phyloP scores from a whole-genome alignment of 495 filamentous ascomycete genomes.

The Daldinia vernicosa region DNA sequence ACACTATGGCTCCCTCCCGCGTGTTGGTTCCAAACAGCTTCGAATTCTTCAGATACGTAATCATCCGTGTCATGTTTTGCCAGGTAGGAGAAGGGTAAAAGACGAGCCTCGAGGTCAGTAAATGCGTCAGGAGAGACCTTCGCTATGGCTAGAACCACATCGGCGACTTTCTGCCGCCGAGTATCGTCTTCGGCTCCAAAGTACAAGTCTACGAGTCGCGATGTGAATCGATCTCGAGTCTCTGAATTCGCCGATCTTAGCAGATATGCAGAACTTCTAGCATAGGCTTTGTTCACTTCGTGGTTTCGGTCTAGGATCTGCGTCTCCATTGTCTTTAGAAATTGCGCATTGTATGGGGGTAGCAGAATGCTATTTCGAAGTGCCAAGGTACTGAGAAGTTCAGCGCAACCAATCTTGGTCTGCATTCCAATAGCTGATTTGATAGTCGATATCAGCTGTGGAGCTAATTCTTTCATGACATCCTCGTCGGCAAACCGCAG shows the following conservation, averaged over 20 bases:
- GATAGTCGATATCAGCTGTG: constrained; percentile 76
- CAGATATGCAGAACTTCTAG: constrained; percentile 84
- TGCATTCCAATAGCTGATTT: constrained; percentile 89
- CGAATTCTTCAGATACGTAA: constrained; percentile 76
- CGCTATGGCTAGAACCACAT: constrained; percentile 78
- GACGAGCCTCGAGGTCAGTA: constrained; percentile 72
- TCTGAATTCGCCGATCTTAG: constrained; percentile 76
- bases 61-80: constrained; percentile 85
- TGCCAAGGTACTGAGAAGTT: constrained; percentile 85
- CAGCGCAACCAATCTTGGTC: constrained; percentile 88
- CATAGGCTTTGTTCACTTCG: constrained; percentile 86
- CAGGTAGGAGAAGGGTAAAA: constrained; percentile 88
- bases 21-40: constrained; percentile 87
- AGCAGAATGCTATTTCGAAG: constrained; percentile 79
- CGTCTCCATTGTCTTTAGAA: constrained; percentile 79
- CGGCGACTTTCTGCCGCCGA: constrained; percentile 76
- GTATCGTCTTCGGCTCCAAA: constrained; percentile 79
- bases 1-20: constrained; percentile 85
- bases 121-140: constrained; percentile 92
- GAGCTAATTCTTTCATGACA: constrained; percentile 77
- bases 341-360: constrained; percentile 76
- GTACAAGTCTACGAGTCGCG: constrained; percentile 75
- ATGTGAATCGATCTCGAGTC: constrained; percentile 70
- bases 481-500: constrained; percentile 82
- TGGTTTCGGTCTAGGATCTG: constrained; percentile 89